Conservation (phyloP, 176 grass and related monocot genomes). For the Urochloa ruziziensis region DNA sequence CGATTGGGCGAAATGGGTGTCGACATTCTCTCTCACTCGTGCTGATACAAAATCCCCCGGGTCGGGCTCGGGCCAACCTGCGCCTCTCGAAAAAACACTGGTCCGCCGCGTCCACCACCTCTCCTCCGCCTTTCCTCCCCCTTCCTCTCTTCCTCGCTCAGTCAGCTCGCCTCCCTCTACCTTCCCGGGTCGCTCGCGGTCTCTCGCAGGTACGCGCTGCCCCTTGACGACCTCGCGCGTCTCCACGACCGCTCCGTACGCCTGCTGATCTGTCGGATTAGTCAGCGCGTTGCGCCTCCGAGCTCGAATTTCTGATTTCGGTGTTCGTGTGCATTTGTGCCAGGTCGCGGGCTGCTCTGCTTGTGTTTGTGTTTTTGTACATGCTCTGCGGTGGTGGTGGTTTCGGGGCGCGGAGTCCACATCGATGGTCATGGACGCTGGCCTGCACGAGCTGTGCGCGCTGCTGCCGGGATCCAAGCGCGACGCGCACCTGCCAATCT, state of each 20-base stretch:
- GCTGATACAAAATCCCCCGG: neutral
- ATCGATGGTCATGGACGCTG: slow-evolving; percentile 70
- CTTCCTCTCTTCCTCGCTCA: neutral
- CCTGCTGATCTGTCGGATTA: neutral
- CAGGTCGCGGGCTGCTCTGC: slow-evolving; percentile 16
- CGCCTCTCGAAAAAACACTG: slow-evolving; percentile 31
- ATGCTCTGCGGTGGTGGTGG: neutral
- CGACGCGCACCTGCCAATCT: slow-evolving; percentile 32
- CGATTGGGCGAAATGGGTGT: neutral
- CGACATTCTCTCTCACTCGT: slow-evolving; percentile 24
- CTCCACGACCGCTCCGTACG: neutral
- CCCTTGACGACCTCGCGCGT: slow-evolving; percentile 19
- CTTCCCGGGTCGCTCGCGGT: slow-evolving; percentile 2
- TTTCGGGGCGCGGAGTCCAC: neutral
- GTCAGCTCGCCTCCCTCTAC: neutral
- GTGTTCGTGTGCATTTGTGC: slow-evolving; percentile 4
- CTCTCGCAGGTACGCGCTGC: slow-evolving; percentile 17
- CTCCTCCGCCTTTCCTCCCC: neutral
- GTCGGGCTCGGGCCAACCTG: neutral
- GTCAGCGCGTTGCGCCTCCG: neutral
- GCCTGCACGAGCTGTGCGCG: slow-evolving; percentile 40
- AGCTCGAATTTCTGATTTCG: slow-evolving; percentile 6
- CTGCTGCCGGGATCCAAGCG: slow-evolving; percentile 42
- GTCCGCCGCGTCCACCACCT: slow-evolving; percentile 22
- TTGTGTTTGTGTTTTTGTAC: no score